Conservation (phyloP, 2,329 filamentous ascomycete species). For the Trichoderma atroviride region DNA sequence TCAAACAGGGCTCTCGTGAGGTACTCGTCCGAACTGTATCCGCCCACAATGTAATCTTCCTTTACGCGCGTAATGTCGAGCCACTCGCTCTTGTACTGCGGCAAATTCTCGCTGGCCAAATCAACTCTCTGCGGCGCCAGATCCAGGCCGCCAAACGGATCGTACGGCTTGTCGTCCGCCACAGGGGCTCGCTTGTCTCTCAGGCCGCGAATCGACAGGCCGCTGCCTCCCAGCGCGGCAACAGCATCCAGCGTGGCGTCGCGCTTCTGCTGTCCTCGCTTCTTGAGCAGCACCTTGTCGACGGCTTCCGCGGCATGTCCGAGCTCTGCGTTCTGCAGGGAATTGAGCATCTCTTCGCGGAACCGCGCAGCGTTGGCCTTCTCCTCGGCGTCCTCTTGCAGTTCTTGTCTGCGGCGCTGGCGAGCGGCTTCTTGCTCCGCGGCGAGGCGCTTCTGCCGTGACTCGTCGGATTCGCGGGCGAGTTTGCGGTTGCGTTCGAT, state of each 20-base stretch:
- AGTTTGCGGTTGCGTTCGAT: constrained; percentile 64
- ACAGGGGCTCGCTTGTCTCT: constrained; percentile 59
- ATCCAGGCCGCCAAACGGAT: constrained; percentile 79
- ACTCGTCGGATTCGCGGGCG: constrained; percentile 59
- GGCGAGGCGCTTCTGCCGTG: constrained; percentile 56
- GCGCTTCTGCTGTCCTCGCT: constrained; percentile 60
- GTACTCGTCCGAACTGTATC: constrained; percentile 82
- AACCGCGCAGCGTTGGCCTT: constrained; percentile 64
- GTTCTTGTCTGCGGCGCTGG: constrained; percentile 60
- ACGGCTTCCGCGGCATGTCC: constrained; percentile 63
- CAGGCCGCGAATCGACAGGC: constrained; percentile 76
- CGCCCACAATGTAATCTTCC: constrained; percentile 70
- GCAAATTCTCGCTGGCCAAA: constrained; percentile 52
- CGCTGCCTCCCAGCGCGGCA: constrained; percentile 30
- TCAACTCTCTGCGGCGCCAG: constrained; percentile 71
- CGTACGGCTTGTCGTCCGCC: constrained; percentile 72
- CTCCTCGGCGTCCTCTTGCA: constrained; percentile 71
- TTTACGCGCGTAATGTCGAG: constrained; percentile 69
- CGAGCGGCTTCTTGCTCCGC: constrained; percentile 69
- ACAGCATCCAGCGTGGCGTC: constrained; percentile 42
- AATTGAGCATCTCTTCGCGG: constrained; percentile 69
- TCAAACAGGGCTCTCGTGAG: constrained; percentile 80
- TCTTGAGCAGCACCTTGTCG: constrained; percentile 70
- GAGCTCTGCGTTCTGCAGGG: constrained; percentile 63
- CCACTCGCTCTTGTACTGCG: constrained; percentile 74